Conservation (phyloP, 176 grass and related monocot species). For the Oryza meyeriana region DNA sequence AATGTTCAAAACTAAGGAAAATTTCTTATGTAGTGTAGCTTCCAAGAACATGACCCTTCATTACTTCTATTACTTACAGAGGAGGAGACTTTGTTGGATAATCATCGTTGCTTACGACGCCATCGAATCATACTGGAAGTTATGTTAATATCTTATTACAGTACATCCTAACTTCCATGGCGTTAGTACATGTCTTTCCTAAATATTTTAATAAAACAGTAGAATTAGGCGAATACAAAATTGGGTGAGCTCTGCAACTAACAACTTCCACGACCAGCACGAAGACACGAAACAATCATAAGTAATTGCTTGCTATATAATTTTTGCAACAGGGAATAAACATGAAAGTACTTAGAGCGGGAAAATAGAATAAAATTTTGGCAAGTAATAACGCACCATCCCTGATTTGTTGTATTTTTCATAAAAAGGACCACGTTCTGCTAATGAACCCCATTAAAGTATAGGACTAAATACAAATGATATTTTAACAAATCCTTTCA, state of each 20-base stretch:
- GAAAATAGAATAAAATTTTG: not conserved
- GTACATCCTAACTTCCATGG: not conserved
- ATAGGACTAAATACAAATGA: not conserved
- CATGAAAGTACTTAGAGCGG: not conserved
- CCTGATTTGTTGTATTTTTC: not conserved
- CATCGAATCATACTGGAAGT: not conserved
- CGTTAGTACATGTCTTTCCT: conserved; percentile 5
- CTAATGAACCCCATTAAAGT: not conserved
- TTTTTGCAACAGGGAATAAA: not conserved
- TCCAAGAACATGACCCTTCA: not conserved
- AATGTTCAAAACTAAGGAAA: not conserved
- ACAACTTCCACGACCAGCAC: not conserved
- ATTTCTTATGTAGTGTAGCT: not conserved
- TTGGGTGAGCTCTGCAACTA: conserved; percentile 7
- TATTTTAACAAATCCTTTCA: not conserved
- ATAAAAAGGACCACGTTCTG: not conserved
- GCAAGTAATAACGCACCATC: not conserved
- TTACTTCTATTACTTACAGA: not conserved
- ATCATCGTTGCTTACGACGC: not conserved
- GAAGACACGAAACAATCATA: not conserved
- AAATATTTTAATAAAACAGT: not conserved
- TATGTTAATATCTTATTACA: not conserved
- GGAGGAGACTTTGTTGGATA: not conserved
- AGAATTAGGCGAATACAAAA: not conserved
- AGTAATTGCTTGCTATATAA: not conserved